phyloP scores from a whole-genome alignment of 805 yeast species.

The Wickerhamomyces kurtzmanii region DNA sequence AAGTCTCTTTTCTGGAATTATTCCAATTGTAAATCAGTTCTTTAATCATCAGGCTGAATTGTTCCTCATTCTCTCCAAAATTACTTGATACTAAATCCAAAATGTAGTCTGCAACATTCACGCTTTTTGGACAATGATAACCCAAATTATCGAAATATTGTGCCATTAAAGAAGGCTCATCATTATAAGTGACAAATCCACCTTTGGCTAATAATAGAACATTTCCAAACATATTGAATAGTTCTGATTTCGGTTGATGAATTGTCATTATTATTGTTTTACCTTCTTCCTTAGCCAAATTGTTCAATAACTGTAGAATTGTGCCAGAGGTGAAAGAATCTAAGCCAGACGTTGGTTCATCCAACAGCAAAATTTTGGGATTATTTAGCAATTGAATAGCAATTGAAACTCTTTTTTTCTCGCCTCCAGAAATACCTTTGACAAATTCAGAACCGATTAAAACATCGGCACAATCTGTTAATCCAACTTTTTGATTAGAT shows the following conservation, averaged over 20 bases:
- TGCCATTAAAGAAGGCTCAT: conserved; percentile 35
- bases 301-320: conserved; percentile 49
- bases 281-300: conserved; percentile 41
- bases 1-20: too few relatives aligned
- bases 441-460: conserved; percentile 50
- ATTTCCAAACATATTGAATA: conserved; percentile 58
- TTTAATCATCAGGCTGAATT: too few relatives aligned
- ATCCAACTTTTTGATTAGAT: conserved; percentile 64
- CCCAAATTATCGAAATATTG: conserved; percentile 40
- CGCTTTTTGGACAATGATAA: conserved; percentile 44
- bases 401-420: conserved; percentile 74
- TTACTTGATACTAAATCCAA: conserved; percentile 70
- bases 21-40: too few relatives aligned
- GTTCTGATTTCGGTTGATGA: conserved; percentile 72
- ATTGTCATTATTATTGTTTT: conserved; percentile 69
- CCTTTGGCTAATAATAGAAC: conserved; percentile 68
- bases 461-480: conserved; percentile 65
- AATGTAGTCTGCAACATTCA: conserved; percentile 67
- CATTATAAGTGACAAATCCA: conserved; percentile 62
- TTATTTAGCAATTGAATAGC: conserved; percentile 68
- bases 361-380: conserved; percentile 64
- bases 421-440: conserved; percentile 71
- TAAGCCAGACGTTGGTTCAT: conserved; percentile 86
- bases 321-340: conserved; percentile 73
- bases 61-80: too few relatives aligned